phyloP scores from a whole-genome alignment of 2,329 filamentous ascomycete species.

The Aureobasidium namibiae region DNA sequence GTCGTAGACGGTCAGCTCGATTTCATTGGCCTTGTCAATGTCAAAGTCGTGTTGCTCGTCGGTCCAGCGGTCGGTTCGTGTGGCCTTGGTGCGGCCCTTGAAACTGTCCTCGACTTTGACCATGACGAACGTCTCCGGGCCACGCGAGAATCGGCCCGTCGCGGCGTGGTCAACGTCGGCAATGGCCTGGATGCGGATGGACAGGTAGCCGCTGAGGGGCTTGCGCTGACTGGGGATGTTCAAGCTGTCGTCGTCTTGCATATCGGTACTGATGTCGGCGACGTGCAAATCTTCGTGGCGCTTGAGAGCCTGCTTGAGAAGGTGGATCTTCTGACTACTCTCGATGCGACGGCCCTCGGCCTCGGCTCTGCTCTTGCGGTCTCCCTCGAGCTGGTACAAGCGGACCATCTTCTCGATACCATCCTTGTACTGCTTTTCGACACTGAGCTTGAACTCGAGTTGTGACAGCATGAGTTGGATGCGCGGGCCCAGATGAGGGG shows the following conservation, averaged over 20 bases:
- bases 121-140: slow-evolving; percentile 89
- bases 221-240: slow-evolving; percentile 92
- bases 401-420: slow-evolving; percentile 99
- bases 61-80: slow-evolving; percentile 82
- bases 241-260: slow-evolving; percentile 86
- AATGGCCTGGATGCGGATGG: slow-evolving; percentile 77
- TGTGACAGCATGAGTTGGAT: slow-evolving; percentile 99
- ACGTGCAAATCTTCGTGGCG: slow-evolving; percentile 96
- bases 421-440: slow-evolving; percentile 98
- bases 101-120: slow-evolving; percentile 95
- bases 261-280: slow-evolving; percentile 70
- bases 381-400: slow-evolving; percentile 93
- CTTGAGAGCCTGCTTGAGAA: slow-evolving; percentile 91
- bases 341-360: slow-evolving; percentile 83
- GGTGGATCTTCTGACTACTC: slow-evolving; percentile 94
- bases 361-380: slow-evolving; percentile 89
- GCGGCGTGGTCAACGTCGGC: slow-evolving; percentile 92
- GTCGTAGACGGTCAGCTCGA: slow-evolving; percentile 95
- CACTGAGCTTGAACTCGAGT: slow-evolving; percentile 96
- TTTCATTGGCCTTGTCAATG: slow-evolving; percentile 97
- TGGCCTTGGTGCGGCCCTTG: slow-evolving; percentile 77
- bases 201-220: slow-evolving; percentile 84
- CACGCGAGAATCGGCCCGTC: slow-evolving; percentile 70
- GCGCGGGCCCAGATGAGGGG: slow-evolving; percentile 84
- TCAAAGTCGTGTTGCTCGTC: slow-evolving; percentile 86